Base-by-base conservation (phyloP, 768 basidiomycete genomes). In the Mycena floridula region DNA sequence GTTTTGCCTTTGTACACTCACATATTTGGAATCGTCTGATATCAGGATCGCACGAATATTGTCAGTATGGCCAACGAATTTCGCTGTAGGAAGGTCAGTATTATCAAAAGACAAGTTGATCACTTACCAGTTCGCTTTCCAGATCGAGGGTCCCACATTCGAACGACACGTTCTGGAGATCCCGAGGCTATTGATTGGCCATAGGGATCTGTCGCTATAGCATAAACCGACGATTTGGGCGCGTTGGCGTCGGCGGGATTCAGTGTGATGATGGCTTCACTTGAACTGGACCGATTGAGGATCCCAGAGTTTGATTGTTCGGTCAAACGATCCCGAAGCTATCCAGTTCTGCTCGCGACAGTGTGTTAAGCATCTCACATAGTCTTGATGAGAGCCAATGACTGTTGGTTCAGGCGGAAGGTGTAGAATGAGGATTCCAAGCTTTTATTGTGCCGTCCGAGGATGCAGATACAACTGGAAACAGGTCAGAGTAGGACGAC, bases 41-140 rank as follows among this genome's bases (percentile, higher is more conserved):
- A 98, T 73, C 18, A 94, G 62, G 36, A 97, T 85, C 4, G 90
- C 81, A 7, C 95, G 77, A 48, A 99, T 93, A 54, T 97, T 98
- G 62, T 99, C 96, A 0, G 95, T 95, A 60, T 99, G 95, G 0
- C 95, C 95, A 6, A 97, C 90, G 1, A 98, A 74, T 57, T 96
- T 91, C 9, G 84, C 81, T n/a, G n/a, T n/a, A 59, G 66, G 3
- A 43, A 15, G 16, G 1, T 11, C 8, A n/a, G n/a, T 38, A 22
- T 26, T 24, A 8, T 18, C 22, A 35, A 11, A 28, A 21, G 36
- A 38, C 50, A 13, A n/a, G n/a, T n/a, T n/a, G n/a, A 49, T n/a
- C n/a, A n/a, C n/a, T n/a, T n/a, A 62, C 71, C 78, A 2, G 75
- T 82, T 36, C 87, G 73, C 56, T 84, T 89, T 7, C 89, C 89